Conservation (phyloP, 345 rosid species). For the Nephelium lappaceum region DNA sequence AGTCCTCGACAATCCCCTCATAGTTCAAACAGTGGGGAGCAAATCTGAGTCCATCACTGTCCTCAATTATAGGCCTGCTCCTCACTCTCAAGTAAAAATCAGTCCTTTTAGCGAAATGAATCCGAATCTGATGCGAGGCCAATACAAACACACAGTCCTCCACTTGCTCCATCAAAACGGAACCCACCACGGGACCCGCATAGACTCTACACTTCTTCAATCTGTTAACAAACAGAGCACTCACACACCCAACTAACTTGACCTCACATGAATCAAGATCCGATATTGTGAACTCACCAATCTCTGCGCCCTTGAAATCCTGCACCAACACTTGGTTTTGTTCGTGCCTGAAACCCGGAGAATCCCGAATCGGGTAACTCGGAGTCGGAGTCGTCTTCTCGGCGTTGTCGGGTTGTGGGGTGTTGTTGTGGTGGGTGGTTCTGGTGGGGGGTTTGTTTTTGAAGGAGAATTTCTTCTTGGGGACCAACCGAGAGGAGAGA, state of each 20-base stretch:
- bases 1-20: constrained; percentile 67
- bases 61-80: constrained; percentile 90
- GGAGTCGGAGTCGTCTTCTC: not conserved
- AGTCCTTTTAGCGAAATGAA: constrained; percentile 60
- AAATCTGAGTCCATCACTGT: constrained; percentile 61
- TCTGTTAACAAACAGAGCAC: constrained; percentile 59
- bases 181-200: constrained; percentile 75
- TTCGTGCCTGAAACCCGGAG: constrained; percentile 69
- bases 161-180: constrained; percentile 76
- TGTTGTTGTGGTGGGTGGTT: constrained; percentile 22
- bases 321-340: constrained; percentile 46
- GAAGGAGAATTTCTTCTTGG: constrained; percentile 79
- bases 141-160: constrained; percentile 63
- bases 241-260: constrained; percentile 50
- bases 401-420: constrained; percentile 17
- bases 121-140: constrained; percentile 89
- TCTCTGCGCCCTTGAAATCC: constrained; percentile 48
- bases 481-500: constrained; percentile 47
- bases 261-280: constrained; percentile 78
- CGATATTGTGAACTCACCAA: constrained; percentile 71
- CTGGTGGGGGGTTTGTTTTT: constrained; percentile 48
- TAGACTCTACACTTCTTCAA: constrained; percentile 58
- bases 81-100: constrained; percentile 84
- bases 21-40: constrained; percentile 79
- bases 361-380: constrained; percentile 40